Evolutionary conservation across 345 rosid species (phyloP), one percentile per base, ranked within the genome.

Genomic region (Aquilaria yunnanensis): DNA sequence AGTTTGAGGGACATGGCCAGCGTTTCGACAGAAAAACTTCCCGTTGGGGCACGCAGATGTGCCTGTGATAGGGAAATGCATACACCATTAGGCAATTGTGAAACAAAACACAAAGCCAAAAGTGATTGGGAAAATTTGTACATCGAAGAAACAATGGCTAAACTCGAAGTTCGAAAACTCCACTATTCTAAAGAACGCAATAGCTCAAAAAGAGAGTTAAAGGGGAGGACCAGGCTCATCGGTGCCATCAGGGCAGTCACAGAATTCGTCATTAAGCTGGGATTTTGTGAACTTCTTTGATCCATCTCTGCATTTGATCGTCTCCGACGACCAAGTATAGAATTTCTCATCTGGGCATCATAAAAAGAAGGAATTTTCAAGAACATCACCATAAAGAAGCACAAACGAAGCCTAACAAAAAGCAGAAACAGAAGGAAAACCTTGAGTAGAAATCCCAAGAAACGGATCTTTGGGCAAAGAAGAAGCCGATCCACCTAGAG

Each of bases 31-130:
- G 68, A 84, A 95, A 81, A 95, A 91, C 67, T 80, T 81, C 11
- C 87, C 96, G 70, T 62, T 71, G 1, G 96, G 98, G 75, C 98
- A 95, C 11, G 99, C 99, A 3, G 99, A 85, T 56, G 99, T 95
- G 56, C 99, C 99, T 91, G 69, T 41, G 71, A 47, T 6, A 34
- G 34, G 51, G 41, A 51, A 43, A 53, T 65, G 54, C 4, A 47
- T 34, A 32, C 9, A 33, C 11, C 30, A 13, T 16, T 23, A 3
- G 54, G 8, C 9, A 43, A 10, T 6, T 41, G 37, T 48, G 47
- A 47, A 48, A 32, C 56, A 32, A 58, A 23, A 47, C 13, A 11
- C 14, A 64, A 62, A 69, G 49, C 29, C 29, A 23, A 23, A 23
- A 23, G 3, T 56, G 32, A 31, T 56, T 29, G 14, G 37, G 13